These are phyloP conservation scores for Fistulifera pelliculosa DNA, from an alignment of 108 stramenopile species.

Conservation along the genomic window DNA sequence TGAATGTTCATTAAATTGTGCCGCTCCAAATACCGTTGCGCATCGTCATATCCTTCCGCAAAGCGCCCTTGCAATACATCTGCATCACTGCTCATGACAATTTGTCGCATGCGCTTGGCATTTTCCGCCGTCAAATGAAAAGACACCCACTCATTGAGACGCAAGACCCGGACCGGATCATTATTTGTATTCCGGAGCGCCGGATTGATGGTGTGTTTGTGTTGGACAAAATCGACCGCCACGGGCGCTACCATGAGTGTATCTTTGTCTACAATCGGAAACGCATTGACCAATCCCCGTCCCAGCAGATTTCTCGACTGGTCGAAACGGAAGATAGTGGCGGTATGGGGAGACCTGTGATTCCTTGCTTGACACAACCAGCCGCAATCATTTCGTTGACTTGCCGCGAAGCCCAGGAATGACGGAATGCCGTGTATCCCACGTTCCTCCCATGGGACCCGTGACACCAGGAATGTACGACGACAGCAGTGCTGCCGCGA, in stretches of 20 bases:
- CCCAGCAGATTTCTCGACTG: slow-evolving; percentile 29
- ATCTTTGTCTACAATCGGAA: slow-evolving; percentile 40
- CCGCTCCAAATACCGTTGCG: slow-evolving; percentile 2
- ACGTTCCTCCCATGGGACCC: slow-evolving; percentile 25
- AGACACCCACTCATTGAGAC: neutral
- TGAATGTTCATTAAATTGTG: neutral
- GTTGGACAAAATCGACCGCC: slow-evolving; percentile 17
- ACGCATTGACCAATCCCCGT: slow-evolving; percentile 60
- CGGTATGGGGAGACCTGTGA: slow-evolving; percentile 2
- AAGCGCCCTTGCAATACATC: slow-evolving; percentile 7
- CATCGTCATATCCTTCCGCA: slow-evolving; percentile 8
- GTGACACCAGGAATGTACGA: slow-evolving; percentile 56
- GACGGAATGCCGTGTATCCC: slow-evolving; percentile 12
- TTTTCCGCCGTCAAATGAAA: slow-evolving; percentile 5
- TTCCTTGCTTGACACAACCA: slow-evolving; percentile 39
- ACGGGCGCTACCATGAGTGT: slow-evolving; percentile 54
- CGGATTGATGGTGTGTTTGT: neutral
- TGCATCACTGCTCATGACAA: neutral
- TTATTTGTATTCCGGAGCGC: neutral
- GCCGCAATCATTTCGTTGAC: slow-evolving; percentile 31
- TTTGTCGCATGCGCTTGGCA: neutral
- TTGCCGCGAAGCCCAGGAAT: slow-evolving; percentile 18
- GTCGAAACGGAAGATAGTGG: slow-evolving; percentile 1
- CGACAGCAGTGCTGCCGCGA: slow-evolving; percentile 46
- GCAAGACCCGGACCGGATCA: neutral